Base-by-base conservation (phyloP, 108 stramenopile genomes). In the Aureococcus anophagefferens region DNA sequence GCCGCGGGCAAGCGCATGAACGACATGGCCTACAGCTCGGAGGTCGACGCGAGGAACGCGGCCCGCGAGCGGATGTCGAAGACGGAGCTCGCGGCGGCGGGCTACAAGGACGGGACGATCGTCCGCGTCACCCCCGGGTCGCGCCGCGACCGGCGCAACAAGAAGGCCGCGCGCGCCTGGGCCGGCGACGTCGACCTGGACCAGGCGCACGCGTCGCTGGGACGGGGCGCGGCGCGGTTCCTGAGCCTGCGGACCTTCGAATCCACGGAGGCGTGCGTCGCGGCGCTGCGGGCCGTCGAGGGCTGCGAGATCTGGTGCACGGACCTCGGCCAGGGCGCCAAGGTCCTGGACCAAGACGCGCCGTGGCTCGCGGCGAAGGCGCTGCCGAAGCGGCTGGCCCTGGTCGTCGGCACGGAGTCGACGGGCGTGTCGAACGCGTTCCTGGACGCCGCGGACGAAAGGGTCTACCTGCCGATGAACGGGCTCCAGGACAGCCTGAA, bases 401-500 rank as follows among this genome's bases (percentile, higher is more conserved):
- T 94, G 71, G 91, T 93, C 5, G 85, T 94, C 77, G 94, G 94
- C 46, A 92, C 90, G 3, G 94, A 94, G 81, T 87, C 90, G 21
- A 89, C 88, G 33, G 94, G 94, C n/a, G 87, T 88, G 64, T 80
- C 88, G 31, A 77, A 82, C 30, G 86, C 87, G 63, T 84, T 94
- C 81, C 77, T 91, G 63, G 71, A 84, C 46, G 75, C 73, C 5
- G 88, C 90, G 15, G 91, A 93, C 72, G 46, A 78, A 68, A 80
- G 91, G 30, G 91, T 94, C 11, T 93, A 92, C 70, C 81, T 94
- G 64, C 94, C 94, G 30, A 72, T 91, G 36, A 77, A 85, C 46
- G 94, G 94, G 36, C 91, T 90, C 87, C 89, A 91, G 29, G 94
- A 94, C 76, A 88, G 87, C n/a, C 79, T 92, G 66, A 94, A 94